Base-by-base conservation (phyloP, 148 eudicot genomes). In the Rhododendron griersonianum region DNA sequence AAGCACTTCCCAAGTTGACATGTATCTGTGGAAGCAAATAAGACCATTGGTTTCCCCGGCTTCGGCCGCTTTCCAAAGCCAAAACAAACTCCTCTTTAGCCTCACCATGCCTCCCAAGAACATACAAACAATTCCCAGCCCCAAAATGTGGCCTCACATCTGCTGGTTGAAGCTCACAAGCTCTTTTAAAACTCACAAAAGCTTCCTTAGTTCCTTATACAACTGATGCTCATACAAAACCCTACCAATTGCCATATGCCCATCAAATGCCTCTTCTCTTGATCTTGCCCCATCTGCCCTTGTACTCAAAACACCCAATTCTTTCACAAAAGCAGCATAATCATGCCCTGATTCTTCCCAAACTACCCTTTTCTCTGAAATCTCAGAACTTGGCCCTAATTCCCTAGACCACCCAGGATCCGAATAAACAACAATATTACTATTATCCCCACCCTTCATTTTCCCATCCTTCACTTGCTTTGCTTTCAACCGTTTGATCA, bases 101-200 rank as follows among this genome's bases (percentile, higher is more conserved):
- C 33, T 94, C 93, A 10, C 33, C 86, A 75, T 90, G 90, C 81
- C 77, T 91, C 69, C 93, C 98, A 44, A 94, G 84, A 5, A 94
- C 95, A 84, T 96, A 95, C 87, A 92, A 90, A 76, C 98, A 96
- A 81, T 95, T 96, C 83, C 99, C 99, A 2, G 94, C 95, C 77
- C 99, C 84, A 63, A 96, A 96, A 94, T 96, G 99, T 0, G 98
- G 93, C 86, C 95, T 90, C n/a, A 96, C 99, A 91, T 96, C 99
- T 37, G 95, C 86, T 7, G 99, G 98, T 47, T 92, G 96, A 84
- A 96, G 84, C 81, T 96, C 99, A 89, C 95, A 95, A 50, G 98
- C 98, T 80, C 99, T 75, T 88, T 94, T 95, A 74, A 96, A 96
- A 87, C 95, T 92, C 50, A 91, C 98, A 87, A 96, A 90, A 82